Base-by-base conservation (phyloP, 306 rosid genomes). In the Dryas octopetala region DNA sequence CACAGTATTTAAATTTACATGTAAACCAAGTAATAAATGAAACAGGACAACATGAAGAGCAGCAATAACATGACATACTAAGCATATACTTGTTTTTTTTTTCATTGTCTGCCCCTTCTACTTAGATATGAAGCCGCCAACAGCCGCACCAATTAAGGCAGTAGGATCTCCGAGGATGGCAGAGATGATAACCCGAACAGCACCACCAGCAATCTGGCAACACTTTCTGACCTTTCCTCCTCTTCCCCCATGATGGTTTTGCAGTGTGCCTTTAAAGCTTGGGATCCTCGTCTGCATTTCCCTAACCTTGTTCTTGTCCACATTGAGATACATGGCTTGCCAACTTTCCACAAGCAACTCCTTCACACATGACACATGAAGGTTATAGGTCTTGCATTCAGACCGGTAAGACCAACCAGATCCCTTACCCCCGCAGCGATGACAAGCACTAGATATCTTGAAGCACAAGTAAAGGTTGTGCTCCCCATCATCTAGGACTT, bases 101-200 rank as follows among this genome's bases (percentile, higher is more conserved):
- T 2, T 32, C 46, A 16, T 46, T 28, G 14, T 5, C 28, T 6
- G 44, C 40, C 16, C 52, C 50, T 63, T 55, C 80, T 81, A 81
- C 68, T 71, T 84, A 28, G 88, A 81, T n/a, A 87, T 77, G 72
- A 87, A 70, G 15, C 83, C 83, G 1, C 79, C 83, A 61, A 87
- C 41, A 2, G 79, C 90, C 9, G 86, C 83, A 3, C 83, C 86
- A 41, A 84, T 80, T 9, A 87, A 48, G 26, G 88, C 88, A 19
- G 86, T 79, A 38, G 90, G 88, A 76, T 87, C 88, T 54, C 90
- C 90, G 0, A 87, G 75, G 51, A 87, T 79, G 10, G 90, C 90
- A 0, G 88, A 84, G 77, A 87, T 71, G 10, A 87, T 80, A 41
- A 81, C 65, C 3, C 85, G 76, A 54, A 78, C 83, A 1, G 90